Conservation (phyloP, 2,329 filamentous ascomycete genomes). For the Escovopsis sp. region DNA sequence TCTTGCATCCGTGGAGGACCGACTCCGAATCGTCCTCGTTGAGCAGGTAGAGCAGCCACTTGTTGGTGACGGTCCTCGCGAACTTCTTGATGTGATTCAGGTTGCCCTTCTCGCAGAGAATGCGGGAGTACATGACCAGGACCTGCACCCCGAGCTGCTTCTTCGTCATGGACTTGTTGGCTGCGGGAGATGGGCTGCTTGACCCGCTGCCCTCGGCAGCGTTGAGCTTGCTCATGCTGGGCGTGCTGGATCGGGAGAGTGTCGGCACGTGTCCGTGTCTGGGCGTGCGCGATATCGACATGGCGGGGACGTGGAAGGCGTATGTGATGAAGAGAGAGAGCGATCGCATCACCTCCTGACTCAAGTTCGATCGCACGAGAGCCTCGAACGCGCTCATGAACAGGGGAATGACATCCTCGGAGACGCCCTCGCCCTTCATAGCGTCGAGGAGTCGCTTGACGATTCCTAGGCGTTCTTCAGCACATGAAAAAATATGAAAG, state of each 20-base stretch:
- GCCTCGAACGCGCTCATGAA: constrained; percentile 69
- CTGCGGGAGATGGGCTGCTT: constrained; percentile 14
- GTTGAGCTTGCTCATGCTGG: constrained; percentile 21
- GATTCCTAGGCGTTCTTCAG: constrained; percentile 43
- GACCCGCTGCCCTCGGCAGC: constrained; percentile 19
- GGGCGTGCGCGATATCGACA: constrained; percentile 35
- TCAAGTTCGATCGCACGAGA: constrained; percentile 66
- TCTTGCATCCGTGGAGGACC: constrained; percentile 64
- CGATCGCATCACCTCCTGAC: constrained; percentile 70
- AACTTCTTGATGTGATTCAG: constrained; percentile 65
- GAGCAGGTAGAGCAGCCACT: constrained; percentile 86
- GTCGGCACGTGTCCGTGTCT: constrained; percentile 26
- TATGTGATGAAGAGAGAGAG: constrained; percentile 89
- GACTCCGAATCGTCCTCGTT: constrained; percentile 75
- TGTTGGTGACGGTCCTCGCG: constrained; percentile 86
- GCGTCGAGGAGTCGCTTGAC: constrained; percentile 82
- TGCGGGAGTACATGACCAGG: constrained; percentile 58
- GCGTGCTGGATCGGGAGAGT: constrained; percentile 25
- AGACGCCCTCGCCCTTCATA: constrained; percentile 70
- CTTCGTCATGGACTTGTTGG: constrained; percentile 35
- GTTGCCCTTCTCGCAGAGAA: constrained; percentile 62
- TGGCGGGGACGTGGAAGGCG: constrained; percentile 51
- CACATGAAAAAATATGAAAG: too few species aligned
- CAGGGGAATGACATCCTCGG: constrained; percentile 53
- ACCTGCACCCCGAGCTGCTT: constrained; percentile 60